Base-by-base conservation (phyloP, 2,329 filamentous ascomycete genomes). In the Talaromyces sp. region DNA sequence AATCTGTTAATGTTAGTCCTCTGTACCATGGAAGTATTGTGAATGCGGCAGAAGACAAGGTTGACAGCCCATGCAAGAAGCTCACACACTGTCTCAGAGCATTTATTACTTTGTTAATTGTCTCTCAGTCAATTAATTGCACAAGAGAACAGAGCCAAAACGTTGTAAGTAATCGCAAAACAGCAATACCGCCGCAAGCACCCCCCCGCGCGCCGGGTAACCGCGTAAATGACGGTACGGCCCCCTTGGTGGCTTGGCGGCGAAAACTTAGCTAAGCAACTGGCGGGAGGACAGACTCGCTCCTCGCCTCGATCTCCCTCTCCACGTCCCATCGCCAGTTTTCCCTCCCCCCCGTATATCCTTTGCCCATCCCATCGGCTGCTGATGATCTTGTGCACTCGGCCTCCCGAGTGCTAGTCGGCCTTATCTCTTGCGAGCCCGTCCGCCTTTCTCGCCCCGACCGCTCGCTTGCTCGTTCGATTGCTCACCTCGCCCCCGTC, bases 351-450 rank as follows among this genome's bases (percentile, higher is more conserved):
- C 13, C 5, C 2, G 13, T 14, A 10, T 14, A 10, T 14, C 35
- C 17, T 4, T n/a, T 13, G 4, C 14, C 35, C 29, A 31, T 31
- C 29, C 29, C 10, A 41, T 41, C 38, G 3, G 43, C 21, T 46
- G 43, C 72, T 69, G 64, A 74, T 73, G 72, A 67, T 58, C 68
- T 65, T 65, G 58, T 69, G 66, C 58, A 64, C 62, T 60, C 56
- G 64, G 61, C 67, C 65, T 65, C 65, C 68, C 67, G 66, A 61
- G 63, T 66, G 69, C 62, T 35, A 54, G n/a, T 49, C 51, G 61
- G 50, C 60, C 14, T 26, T 43, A 6, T 52, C 19, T 68, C 66
- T 58, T 60, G 58, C 64, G 64, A 64, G 65, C 69, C 66, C 64
- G n/a, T 64, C 64, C 64, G 65, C 68, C 66, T 65, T 27, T 64